phyloP scores from a whole-genome alignment of 768 basidiomycete genomes.

The Pleurotus eryngii region DNA sequence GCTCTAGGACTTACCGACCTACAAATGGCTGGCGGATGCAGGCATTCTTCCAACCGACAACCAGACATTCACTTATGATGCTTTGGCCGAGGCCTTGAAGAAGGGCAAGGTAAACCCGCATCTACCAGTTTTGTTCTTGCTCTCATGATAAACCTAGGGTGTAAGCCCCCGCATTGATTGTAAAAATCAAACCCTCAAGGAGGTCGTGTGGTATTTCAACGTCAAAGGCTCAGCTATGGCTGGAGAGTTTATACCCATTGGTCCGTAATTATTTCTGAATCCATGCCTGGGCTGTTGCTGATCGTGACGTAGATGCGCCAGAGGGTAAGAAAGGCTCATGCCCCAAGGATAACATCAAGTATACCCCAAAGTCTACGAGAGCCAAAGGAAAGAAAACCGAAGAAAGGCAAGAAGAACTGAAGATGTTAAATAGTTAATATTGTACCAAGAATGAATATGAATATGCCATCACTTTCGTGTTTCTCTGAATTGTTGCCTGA shows the following conservation, averaged over 20 bases:
- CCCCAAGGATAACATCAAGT: slow-evolving; percentile 42
- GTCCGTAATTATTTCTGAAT: slow-evolving; percentile 24
- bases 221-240: slow-evolving; percentile 52
- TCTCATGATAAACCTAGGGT: slow-evolving; percentile 31
- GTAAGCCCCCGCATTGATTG: slow-evolving; percentile 50
- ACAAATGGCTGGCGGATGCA: slow-evolving; percentile 62
- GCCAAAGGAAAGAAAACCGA: not conserved
- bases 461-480: no score
- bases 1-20: slow-evolving; percentile 63
- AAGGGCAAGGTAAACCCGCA: slow-evolving; percentile 40
- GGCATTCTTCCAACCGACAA: slow-evolving; percentile 69
- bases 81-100: slow-evolving; percentile 52
- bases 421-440: not conserved
- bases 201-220: slow-evolving; percentile 55
- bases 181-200: slow-evolving; percentile 29
- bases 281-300: no score
- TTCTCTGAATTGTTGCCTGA: no score
- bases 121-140: not conserved
- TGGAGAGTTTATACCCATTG: slow-evolving; percentile 49
- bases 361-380: slow-evolving; percentile 40
- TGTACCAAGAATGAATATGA: not conserved
- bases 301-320: slow-evolving; percentile 33
- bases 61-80: slow-evolving; percentile 54
- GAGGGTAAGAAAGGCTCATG: slow-evolving; percentile 31
- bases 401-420: not conserved